Evolutionary conservation across 108 stramenopile species (phyloP).

Genomic region (Asterionellopsis glacialis): DNA sequence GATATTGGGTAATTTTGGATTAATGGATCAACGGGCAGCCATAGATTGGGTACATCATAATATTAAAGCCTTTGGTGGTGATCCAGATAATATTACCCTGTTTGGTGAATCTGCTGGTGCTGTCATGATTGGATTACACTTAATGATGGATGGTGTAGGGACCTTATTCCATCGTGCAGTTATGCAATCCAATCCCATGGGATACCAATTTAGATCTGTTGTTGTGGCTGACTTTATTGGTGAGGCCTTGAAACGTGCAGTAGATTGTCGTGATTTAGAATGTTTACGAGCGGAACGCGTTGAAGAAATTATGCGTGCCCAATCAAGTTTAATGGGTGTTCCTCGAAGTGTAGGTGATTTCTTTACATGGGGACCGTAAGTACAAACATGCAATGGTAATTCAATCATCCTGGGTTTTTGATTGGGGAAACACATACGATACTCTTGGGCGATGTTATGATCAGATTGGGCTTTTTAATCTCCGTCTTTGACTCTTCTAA

Average conservation of each 20-base stretch:
- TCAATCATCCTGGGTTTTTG: not conserved
- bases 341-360: slow-evolving; percentile 67
- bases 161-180: slow-evolving; percentile 56
- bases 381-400: no score
- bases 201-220: slow-evolving; percentile 67
- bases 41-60: slow-evolving; percentile 76
- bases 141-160: slow-evolving; percentile 65
- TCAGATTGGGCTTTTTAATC: no score
- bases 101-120: slow-evolving; percentile 85
- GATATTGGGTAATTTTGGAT: slow-evolving; percentile 57
- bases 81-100: slow-evolving; percentile 71
- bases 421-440: no score
- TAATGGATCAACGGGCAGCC: slow-evolving; percentile 73
- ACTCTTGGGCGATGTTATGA: no score
- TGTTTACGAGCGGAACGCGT: slow-evolving; percentile 71
- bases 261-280: slow-evolving; percentile 74
- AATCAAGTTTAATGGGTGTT: slow-evolving; percentile 71
- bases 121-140: slow-evolving; percentile 78
- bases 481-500: no score
- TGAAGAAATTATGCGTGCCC: slow-evolving; percentile 73
- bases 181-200: slow-evolving; percentile 74
- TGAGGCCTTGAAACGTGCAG: slow-evolving; percentile 54
- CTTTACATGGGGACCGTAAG: slow-evolving; percentile 76
- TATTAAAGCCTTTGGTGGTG: slow-evolving; percentile 82
- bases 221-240: slow-evolving; percentile 84